These are phyloP conservation scores for Mycena vulgaris DNA, from an alignment of 768 basidiomycete genomes.

Conservation along the genomic window DNA sequence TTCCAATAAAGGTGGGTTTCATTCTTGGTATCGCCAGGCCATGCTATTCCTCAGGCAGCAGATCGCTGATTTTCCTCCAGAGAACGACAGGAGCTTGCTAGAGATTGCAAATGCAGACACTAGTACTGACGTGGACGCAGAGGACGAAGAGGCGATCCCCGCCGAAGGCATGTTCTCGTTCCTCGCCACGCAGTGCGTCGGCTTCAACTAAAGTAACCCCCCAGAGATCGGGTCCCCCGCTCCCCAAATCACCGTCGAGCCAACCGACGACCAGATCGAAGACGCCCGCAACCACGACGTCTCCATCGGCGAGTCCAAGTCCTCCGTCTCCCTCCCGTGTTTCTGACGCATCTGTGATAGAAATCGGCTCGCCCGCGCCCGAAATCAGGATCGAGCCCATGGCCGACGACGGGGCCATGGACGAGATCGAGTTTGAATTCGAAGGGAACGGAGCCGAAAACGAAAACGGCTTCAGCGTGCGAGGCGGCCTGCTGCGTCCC, in stretches of 20 bases:
- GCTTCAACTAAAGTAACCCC: no score
- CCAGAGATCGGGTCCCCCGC: conserved; percentile 34
- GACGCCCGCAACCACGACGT: conserved; percentile 34
- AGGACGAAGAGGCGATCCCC: conserved; percentile 10
- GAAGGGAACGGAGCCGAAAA: neutral
- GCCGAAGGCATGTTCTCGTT: neutral
- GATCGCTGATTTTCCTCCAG: conserved; percentile 12
- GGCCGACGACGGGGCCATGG: conserved; percentile 28
- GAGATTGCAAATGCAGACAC: conserved; percentile 34
- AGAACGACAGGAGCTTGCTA: conserved; percentile 24
- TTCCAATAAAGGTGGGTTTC: conserved; percentile 27
- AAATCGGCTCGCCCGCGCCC: conserved; percentile 30
- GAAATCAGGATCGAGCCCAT: conserved; percentile 38
- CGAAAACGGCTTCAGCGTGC: conserved; percentile 9
- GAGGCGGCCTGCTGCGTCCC: conserved; percentile 16
- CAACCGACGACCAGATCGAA: conserved; percentile 39
- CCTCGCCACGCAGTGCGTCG: neutral
- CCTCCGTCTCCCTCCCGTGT: neutral
- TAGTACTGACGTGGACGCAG: conserved; percentile 14
- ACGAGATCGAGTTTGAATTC: neutral
- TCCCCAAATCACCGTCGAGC: conserved; percentile 28
- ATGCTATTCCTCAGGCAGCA: no score
- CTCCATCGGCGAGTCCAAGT: conserved; percentile 13
- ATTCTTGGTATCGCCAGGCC: no score
- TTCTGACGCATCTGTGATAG: neutral